These are phyloP conservation scores for Meripilus lineatus DNA, from an alignment of 1,284 basidiomycete genomes.

Conservation along the genomic window DNA sequence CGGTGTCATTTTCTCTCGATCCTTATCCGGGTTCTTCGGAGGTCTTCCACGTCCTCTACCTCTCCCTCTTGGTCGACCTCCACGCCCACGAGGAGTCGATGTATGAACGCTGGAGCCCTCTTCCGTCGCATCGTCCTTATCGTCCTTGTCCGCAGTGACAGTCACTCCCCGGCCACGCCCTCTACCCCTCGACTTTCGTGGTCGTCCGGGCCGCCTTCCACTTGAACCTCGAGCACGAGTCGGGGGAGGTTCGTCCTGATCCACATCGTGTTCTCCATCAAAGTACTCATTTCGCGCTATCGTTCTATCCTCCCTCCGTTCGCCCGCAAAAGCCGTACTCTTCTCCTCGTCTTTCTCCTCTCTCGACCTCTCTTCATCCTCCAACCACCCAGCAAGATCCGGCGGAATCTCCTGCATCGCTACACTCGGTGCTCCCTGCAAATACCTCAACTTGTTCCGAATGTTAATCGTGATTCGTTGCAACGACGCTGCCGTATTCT, in stretches of 20 bases:
- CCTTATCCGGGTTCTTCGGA: conserved; percentile 12
- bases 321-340: conserved; percentile 54
- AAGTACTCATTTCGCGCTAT: conserved; percentile 63
- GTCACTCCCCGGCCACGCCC: conserved; percentile 9
- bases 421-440: conserved; percentile 94
- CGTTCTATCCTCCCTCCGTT: conserved; percentile 47
- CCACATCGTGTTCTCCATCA: conserved; percentile 68
- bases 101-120: conserved; percentile 11
- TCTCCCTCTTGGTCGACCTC: conserved; percentile 14
- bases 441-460: conserved; percentile 87
- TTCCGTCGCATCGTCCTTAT: conserved; percentile 16
- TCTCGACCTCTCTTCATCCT: conserved; percentile 66
- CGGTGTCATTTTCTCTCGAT: conserved; percentile 17
- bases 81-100: conserved; percentile 12
- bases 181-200: conserved; percentile 15
- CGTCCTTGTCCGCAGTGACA: conserved; percentile 13
- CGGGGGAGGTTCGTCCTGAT: conserved; percentile 26
- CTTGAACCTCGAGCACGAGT: conserved; percentile 9
- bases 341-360: conserved; percentile 71
- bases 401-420: conserved; percentile 97
- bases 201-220: conserved; percentile 13
- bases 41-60: conserved; percentile 17
- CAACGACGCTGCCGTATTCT: conserved; percentile 79
- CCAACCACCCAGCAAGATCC: conserved; percentile 77
- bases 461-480: conserved; percentile 85